Evolutionary conservation across 2,329 filamentous ascomycete genomes (phyloP).

Genomic region (Thelonectria olida): DNA sequence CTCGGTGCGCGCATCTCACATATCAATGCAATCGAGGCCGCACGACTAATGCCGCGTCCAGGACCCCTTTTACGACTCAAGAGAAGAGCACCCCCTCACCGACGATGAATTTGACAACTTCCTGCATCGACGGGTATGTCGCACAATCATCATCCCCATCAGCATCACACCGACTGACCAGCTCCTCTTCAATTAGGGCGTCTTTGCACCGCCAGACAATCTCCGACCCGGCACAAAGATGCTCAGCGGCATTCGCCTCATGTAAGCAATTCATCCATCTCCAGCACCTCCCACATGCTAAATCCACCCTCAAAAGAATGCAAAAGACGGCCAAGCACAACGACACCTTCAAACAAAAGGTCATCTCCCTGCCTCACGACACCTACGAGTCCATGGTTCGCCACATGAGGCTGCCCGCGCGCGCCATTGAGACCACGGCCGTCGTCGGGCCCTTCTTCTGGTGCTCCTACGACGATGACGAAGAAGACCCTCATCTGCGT

Average conservation of each 20-base stretch:
- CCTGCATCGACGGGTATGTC: slow-evolving; percentile 57
- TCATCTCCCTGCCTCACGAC: slow-evolving; percentile 61
- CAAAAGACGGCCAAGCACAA: slow-evolving; percentile 65
- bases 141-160: not conserved
- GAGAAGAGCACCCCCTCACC: slow-evolving; percentile 61
- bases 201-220: slow-evolving; percentile 57
- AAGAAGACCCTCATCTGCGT: slow-evolving; percentile 66
- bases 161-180: slow-evolving; percentile 10
- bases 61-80: slow-evolving; percentile 60
- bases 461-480: slow-evolving; percentile 65
- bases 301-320: slow-evolving; percentile 53
- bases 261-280: slow-evolving; percentile 52
- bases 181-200: slow-evolving; percentile 53
- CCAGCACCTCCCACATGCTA: not conserved
- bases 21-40: not conserved
- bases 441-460: slow-evolving; percentile 73
- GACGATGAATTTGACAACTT: slow-evolving; percentile 68
- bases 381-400: slow-evolving; percentile 66
- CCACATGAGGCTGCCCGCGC: slow-evolving; percentile 61
- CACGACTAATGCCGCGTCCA: slow-evolving; percentile 35
- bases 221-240: slow-evolving; percentile 54
- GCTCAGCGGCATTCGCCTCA: slow-evolving; percentile 61
- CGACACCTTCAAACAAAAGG: slow-evolving; percentile 65
- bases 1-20: slow-evolving; percentile 52
- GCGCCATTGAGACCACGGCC: slow-evolving; percentile 66